Base-by-base conservation (phyloP, 495 filamentous ascomycete genomes). In the Lasiosphaeria hispida region DNA sequence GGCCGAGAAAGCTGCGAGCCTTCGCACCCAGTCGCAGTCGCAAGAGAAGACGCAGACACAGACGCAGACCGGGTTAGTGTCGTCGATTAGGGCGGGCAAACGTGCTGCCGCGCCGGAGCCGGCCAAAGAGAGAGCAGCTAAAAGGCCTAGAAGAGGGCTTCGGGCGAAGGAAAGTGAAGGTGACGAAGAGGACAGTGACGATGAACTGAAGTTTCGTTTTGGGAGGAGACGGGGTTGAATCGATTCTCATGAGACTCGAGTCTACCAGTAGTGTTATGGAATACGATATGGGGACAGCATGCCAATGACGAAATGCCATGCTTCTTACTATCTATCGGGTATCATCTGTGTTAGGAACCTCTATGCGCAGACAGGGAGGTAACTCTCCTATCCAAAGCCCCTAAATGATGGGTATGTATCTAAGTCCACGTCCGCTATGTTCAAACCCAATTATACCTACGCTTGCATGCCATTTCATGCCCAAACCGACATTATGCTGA, bases 181-280 rank as follows among this genome's bases (percentile, higher is more conserved):
- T 35, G 68, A 64, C 40, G 74, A 59, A 13, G 78, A 75, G 14
- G 80, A 80, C 51, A 77, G 74, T 58, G 80, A 80, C 34, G 80
- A 83, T 66, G 81, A 76, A 57, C 63, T 83, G 49, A 77, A 75
- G 61, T 83, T 83, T 62, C 69, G 73, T 44, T 81, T 81, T 67
- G 70, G 72, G 1, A 68, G 65, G 57, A 44, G 41, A 35, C 42
- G 69, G 41, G 62, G 55, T 18, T 69, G 55, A 33, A 10, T 6
- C 23, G 23, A 2, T 30, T 30, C 23, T 30, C 5, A 5, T 5
- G 23, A 5, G 23, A 30, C 23, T 30, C 5, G 23, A 5, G 23
- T 30, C 23, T 2, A 30, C 23, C 23, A 2, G 23, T 30, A 30
- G 23, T 30, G 2, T 30, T 30, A 30, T 13, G n/a, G 10, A 36